Percentiles rank a stretch among this genome's conserved stretches.
phyloP scores from a whole-genome alignment of 2,329 filamentous ascomycete genomes.

The Aspergillus versicolor region DNA sequence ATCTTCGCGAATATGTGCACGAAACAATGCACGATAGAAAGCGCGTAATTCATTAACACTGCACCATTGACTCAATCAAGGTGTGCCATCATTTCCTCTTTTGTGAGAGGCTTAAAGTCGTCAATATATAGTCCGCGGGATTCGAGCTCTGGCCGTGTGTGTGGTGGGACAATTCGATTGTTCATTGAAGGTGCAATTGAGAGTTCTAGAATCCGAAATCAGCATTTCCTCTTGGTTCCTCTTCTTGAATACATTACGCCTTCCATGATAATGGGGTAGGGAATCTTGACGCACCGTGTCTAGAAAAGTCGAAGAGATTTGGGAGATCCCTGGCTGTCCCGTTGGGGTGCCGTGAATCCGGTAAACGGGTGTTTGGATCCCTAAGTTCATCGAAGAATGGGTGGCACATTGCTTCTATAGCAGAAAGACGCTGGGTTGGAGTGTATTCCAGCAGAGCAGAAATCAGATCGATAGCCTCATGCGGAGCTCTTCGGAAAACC shows the following conservation, averaged over 20 bases:
- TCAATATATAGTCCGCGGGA: slow-evolving; percentile 86
- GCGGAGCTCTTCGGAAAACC: slow-evolving; percentile 95
- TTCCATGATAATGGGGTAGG: background rate
- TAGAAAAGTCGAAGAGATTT: slow-evolving; percentile 86
- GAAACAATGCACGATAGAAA: slow-evolving; percentile 35
- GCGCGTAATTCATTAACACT: slow-evolving; percentile 38
- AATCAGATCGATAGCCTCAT: slow-evolving; percentile 91
- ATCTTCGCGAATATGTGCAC: slow-evolving; percentile 32
- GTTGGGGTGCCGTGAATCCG: slow-evolving; percentile 88
- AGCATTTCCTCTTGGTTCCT: background rate
- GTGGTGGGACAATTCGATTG: slow-evolving; percentile 78
- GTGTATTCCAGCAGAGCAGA: slow-evolving; percentile 94
- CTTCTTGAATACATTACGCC: slow-evolving; percentile 9
- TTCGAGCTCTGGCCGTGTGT: slow-evolving; percentile 72
- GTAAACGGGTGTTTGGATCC: slow-evolving; percentile 85
- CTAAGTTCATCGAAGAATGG: slow-evolving; percentile 98
- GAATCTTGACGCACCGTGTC: slow-evolving; percentile 70
- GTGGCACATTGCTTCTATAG: slow-evolving; percentile 95
- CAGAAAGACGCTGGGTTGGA: slow-evolving; percentile 88
- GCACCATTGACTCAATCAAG: slow-evolving; percentile 70
- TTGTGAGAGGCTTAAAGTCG: slow-evolving; percentile 85
- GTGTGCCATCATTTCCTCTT: slow-evolving; percentile 96
- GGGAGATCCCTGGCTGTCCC: slow-evolving; percentile 79
- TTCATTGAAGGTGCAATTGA: slow-evolving; percentile 93
- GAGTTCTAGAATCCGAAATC: slow-evolving; percentile 63